Conservation (phyloP, 1,139 yeast species). For the Zhuliangozyma parablackwelliae region DNA sequence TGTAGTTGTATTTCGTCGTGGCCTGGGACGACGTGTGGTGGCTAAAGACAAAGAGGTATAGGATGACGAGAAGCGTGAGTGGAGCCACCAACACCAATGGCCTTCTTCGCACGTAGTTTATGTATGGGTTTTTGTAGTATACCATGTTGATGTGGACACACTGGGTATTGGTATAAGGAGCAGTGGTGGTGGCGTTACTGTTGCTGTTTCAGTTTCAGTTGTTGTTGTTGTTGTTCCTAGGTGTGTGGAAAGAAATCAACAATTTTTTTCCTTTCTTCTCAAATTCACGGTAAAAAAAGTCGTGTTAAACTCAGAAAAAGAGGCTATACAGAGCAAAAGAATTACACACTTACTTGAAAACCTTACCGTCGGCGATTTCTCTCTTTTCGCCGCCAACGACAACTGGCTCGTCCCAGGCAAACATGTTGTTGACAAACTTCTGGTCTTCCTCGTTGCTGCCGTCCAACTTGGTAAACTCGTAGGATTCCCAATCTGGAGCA, state of each 20-base stretch:
- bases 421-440: conserved; percentile 45
- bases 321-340: neutral
- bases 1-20: conserved; percentile 44
- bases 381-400: conserved; percentile 39
- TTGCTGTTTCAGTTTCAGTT: neutral
- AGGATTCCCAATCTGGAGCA: conserved; percentile 98
- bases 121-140: conserved; percentile 24
- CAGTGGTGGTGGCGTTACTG: neutral
- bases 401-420: conserved; percentile 52
- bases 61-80: conserved; percentile 33
- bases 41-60: conserved; percentile 41
- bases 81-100: conserved; percentile 49
- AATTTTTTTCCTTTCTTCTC: conserved; percentile 1
- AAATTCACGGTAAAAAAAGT: neutral
- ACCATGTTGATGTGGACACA: conserved; percentile 4
- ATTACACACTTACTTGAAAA: conserved; percentile 31
- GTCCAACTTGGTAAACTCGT: conserved; percentile 42
- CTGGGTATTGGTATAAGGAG: too few species aligned
- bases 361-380: conserved; percentile 52
- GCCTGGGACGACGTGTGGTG: conserved; percentile 16
- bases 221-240: too few species aligned
- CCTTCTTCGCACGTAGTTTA: conserved; percentile 59
- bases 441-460: conserved; percentile 32
- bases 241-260: too few species aligned
- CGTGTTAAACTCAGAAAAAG: neutral